Evolutionary conservation across 1,139 yeast genomes (phyloP), one percentile per base, ranked within the genome.

Genomic region (Candida smagusa): DNA sequence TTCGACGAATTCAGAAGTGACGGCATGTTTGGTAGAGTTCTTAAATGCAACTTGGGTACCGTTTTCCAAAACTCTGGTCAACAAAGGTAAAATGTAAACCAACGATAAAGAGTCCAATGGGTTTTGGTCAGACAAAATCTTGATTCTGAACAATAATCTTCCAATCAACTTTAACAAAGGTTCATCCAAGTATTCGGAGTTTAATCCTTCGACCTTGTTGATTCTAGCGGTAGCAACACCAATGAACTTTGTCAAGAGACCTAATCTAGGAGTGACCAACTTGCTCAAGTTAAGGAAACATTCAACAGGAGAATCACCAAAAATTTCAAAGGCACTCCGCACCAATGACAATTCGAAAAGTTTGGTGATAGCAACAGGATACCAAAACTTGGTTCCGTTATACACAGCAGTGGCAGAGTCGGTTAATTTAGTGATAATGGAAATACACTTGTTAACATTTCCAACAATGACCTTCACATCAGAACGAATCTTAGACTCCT

Each of bases 341-440:
- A 63, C 51, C 28, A 65, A 56, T 7, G 74, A 49, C 12, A 81
- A 54, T 1, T 54, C 58, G 30, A 81, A 60, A 16, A 81, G 52
- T 24, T 61, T 58, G 7, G 68, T 55, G 4, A 81, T 73, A 2
- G 88, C 81, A 23, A 68, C 62, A 0, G 92, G 86, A 54, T 75
- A 84, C 97, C 97, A 90, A 28, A 52, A 48, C 2, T 69, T 62
- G 33, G 77, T 63, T n/a, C 94, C 94, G 50, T 86, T 88, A 34
- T 83, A 82, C 9, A 83, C 80, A 12, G 62, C 50, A 27, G 52
- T 53, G 6, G 82, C 82, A 42, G 68, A 71, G 2, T 58, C 50
- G 0, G 83, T 66, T 31, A 88, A 65, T 21, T 80, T 73, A 3
- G 66, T 59, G 23, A 86, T 64, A 8, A 85, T 57, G 19, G 68